These are phyloP conservation scores for Cyclaneusma minus DNA, from an alignment of 2,329 filamentous ascomycete species.

Conservation along the genomic window DNA sequence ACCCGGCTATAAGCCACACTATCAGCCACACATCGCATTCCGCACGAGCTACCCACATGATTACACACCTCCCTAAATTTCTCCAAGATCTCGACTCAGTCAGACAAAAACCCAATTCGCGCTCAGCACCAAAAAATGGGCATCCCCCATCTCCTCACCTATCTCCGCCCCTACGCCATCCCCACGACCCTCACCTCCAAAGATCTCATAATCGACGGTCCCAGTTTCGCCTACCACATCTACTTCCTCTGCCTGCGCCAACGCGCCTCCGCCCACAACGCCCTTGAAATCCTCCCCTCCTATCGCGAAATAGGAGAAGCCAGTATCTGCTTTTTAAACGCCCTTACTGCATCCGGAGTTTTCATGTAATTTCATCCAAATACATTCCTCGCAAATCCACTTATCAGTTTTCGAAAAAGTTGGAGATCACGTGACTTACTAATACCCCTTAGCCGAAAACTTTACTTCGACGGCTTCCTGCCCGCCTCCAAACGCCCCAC, in stretches of 20 bases:
- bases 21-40: too few relatives aligned
- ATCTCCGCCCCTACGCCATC: conserved; percentile 35
- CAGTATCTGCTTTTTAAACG: conserved; percentile 45
- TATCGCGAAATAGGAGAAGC: conserved; percentile 47
- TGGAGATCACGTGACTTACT: conserved; percentile 8
- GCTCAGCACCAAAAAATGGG: conserved; percentile 47
- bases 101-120: too few relatives aligned
- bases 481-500: conserved; percentile 49
- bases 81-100: too few relatives aligned
- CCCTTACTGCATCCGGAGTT: conserved; percentile 37
- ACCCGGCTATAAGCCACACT: too few relatives aligned
- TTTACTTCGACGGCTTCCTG: conserved; percentile 79
- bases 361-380: conserved; percentile 40
- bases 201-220: conserved; percentile 54
- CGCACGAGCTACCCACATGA: too few relatives aligned
- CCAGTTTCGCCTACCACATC: conserved; percentile 61
- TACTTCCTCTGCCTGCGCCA: conserved; percentile 37
- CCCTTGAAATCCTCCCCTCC: conserved; percentile 36
- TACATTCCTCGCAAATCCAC: conserved; percentile 9
- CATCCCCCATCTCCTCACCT: conserved; percentile 37
- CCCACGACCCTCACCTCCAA: conserved; percentile 24
- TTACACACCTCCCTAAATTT: too few relatives aligned
- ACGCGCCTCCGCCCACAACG: conserved; percentile 23
- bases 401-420: conserved; percentile 4
- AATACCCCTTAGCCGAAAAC: conserved; percentile 35